Conservation (phyloP, 805 yeast genomes). For the Hanseniaspora guilliermondii region DNA sequence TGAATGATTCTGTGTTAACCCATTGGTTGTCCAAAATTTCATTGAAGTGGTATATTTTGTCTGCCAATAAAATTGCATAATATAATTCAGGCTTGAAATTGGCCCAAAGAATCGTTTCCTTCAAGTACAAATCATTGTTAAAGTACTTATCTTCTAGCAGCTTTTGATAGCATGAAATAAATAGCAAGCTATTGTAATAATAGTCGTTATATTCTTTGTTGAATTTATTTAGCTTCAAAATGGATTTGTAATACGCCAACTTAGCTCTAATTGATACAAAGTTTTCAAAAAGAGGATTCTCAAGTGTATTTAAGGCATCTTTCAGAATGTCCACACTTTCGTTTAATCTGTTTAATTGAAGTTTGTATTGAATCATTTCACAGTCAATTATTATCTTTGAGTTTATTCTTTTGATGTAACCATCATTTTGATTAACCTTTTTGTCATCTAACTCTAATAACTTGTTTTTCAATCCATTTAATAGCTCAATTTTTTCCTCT, state of each 20-base stretch:
- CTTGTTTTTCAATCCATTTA: constrained; percentile 35
- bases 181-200: constrained; percentile 71
- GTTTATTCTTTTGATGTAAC: constrained; percentile 34
- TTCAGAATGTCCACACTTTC: constrained; percentile 62
- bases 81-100: constrained; percentile 62
- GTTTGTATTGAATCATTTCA: constrained; percentile 62
- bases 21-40: constrained; percentile 78
- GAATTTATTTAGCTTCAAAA: constrained; percentile 60
- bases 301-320: constrained; percentile 44
- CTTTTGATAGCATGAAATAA: constrained; percentile 43
- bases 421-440: constrained; percentile 25
- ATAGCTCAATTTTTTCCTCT: constrained; percentile 40
- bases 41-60: constrained; percentile 87
- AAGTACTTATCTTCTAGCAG: constrained; percentile 13
- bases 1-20: constrained; percentile 28
- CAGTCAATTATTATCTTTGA: constrained; percentile 49
- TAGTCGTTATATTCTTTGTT: constrained; percentile 68
- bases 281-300: constrained; percentile 32
- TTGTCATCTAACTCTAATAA: constrained; percentile 32
- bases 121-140: constrained; percentile 19
- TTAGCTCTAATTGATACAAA: constrained; percentile 52
- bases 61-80: constrained; percentile 80
- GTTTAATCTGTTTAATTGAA: constrained; percentile 42
- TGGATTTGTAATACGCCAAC: constrained; percentile 72
- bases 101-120: constrained; percentile 32